These are phyloP conservation scores for Trichoderma harzianum DNA, from an alignment of 2,329 filamentous ascomycete species.

Conservation along the genomic window DNA sequence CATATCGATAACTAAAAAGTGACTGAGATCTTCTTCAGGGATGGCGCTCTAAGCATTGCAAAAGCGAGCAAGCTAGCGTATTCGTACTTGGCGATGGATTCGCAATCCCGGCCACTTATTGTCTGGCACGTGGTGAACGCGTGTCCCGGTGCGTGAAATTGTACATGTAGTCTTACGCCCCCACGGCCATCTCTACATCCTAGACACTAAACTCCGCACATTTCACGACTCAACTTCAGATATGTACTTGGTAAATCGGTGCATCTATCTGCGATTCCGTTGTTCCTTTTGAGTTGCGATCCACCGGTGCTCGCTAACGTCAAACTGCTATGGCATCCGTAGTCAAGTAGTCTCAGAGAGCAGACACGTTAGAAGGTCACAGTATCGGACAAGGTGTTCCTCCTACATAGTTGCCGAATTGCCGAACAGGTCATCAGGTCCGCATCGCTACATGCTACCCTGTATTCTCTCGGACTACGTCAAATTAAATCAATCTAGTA, in stretches of 20 bases:
- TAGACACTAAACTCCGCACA: background rate
- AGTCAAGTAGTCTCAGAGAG: no score
- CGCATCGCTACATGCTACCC: background rate
- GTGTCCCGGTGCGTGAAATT: background rate
- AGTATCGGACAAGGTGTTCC: no score
- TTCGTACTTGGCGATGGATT: background rate
- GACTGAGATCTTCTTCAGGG: background rate
- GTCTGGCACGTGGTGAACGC: background rate
- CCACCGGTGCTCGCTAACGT: rapidly evolving
- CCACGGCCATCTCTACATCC: background rate
- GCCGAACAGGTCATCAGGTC: background rate
- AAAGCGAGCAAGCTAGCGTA: background rate
- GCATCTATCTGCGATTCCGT: background rate
- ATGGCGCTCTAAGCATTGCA: background rate
- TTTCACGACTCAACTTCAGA: background rate
- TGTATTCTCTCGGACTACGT: background rate
- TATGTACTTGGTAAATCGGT: background rate
- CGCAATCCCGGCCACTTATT: background rate
- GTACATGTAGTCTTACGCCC: no score
- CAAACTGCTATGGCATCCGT: background rate
- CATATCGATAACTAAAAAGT: background rate
- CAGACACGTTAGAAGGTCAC: no score
- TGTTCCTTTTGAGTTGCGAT: background rate
- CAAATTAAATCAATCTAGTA: background rate
- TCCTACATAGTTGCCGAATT: no score